A percentile compares a stretch with the other conserved stretches of the same genome.
phyloP scores from a whole-genome alignment of 1,139 yeast genomes.

The Yamadazyma diddensiae region DNA sequence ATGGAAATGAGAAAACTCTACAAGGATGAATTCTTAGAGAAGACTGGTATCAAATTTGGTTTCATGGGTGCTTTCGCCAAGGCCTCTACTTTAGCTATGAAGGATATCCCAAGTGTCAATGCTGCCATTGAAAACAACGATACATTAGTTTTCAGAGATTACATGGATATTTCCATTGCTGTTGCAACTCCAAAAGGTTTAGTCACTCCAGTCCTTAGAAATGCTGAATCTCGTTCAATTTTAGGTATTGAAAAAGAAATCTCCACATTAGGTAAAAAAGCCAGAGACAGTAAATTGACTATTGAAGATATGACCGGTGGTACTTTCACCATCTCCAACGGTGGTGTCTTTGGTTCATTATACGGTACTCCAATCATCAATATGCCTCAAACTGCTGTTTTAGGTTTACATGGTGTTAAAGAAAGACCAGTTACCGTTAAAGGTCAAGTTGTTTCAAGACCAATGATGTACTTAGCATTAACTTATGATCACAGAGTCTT shows the following conservation, averaged over 20 bases:
- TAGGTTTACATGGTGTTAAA: constrained; percentile 96
- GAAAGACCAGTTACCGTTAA: constrained; percentile 96
- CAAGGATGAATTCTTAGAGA: constrained; percentile 94
- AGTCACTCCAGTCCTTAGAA: constrained; percentile 97
- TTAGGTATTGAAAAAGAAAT: constrained; percentile 91
- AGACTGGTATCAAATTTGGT: constrained; percentile 92
- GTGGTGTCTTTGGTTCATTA: constrained; percentile 97
- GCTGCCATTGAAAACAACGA: constrained; percentile 93
- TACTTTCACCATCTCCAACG: constrained; percentile 97
- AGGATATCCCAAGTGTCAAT: constrained; percentile 92
- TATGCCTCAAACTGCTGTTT: constrained; percentile 97
- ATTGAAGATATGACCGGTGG: constrained; percentile 99
- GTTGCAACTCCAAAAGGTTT: constrained; percentile 99
- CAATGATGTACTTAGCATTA: constrained; percentile 99
- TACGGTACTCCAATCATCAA: constrained; percentile 98
- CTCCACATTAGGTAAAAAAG: constrained; percentile 77
- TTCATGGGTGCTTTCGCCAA: constrained; percentile 98
- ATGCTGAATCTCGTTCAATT: constrained; percentile 88
- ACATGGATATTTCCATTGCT: constrained; percentile 92
- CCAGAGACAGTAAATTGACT: constrained; percentile 95
- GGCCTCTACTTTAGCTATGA: constrained; percentile 91
- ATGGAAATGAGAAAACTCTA: constrained; percentile 94
- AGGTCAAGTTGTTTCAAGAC: constrained; percentile 95
- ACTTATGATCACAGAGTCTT: constrained; percentile 97
- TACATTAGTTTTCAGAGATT: constrained; percentile 94